Conservation (phyloP, 495 filamentous ascomycete species). For the Aspergillus asperescens region DNA sequence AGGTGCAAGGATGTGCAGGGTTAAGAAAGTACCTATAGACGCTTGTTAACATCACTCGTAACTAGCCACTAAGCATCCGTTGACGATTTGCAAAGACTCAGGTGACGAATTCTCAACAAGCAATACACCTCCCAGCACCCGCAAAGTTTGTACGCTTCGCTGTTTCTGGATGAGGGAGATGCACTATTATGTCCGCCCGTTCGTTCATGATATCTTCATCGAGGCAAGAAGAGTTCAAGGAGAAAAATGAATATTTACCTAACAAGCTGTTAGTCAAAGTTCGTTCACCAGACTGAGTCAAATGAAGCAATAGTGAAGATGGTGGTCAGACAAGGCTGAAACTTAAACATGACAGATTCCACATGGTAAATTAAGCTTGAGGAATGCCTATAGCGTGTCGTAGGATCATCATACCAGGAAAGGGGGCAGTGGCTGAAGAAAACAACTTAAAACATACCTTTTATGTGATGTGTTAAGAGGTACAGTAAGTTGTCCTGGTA, state of each 20-base stretch:
- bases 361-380: conserved; percentile 89
- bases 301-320: conserved; percentile 10
- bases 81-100: conserved; percentile 52
- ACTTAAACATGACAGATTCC: conserved; percentile 75
- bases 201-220: conserved; percentile 95
- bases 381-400: conserved; percentile 92
- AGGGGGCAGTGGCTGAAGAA: conserved; percentile 10
- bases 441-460: conserved; percentile 21
- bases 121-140: conserved; percentile 61
- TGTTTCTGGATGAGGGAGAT: conserved; percentile 56
- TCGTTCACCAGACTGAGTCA: conserved; percentile 21
- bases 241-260: conserved; percentile 50
- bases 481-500: not conserved
- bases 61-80: conserved; percentile 2
- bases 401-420: conserved; percentile 71
- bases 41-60: conserved; percentile 17
- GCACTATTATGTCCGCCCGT: conserved; percentile 95
- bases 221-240: conserved; percentile 22
- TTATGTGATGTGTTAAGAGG: conserved; percentile 12
- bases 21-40: conserved; percentile 29
- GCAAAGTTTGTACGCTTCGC: conserved; percentile 87
- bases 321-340: conserved; percentile 97
- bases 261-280: conserved; percentile 40
- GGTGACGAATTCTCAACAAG: conserved; percentile 98
- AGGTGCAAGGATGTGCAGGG: conserved; percentile 7